These are phyloP conservation scores for Eutrema heterophyllum DNA, from an alignment of 345 rosid species.

Conservation along the genomic window DNA sequence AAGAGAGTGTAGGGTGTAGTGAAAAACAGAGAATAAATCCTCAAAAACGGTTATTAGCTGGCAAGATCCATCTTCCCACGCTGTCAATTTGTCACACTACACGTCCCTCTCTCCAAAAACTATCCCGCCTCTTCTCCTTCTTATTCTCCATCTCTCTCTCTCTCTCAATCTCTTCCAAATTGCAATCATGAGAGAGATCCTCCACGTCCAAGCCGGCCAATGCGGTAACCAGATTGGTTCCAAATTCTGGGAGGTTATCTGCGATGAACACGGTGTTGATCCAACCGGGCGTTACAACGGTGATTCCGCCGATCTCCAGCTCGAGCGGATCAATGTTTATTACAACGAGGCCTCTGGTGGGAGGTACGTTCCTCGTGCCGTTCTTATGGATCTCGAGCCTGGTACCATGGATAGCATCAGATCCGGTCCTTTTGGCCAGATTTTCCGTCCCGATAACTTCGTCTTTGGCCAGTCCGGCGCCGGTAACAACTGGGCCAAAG, in stretches of 20 bases:
- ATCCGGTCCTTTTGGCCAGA: conserved; percentile 85
- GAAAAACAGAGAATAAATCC: neutral
- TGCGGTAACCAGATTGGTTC: conserved; percentile 99
- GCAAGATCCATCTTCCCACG: conserved; percentile 13
- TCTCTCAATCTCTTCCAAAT: neutral
- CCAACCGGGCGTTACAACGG: conserved; percentile 76
- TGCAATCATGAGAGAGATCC: conserved; percentile 77
- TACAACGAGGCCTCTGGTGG: conserved; percentile 95
- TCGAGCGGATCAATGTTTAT: conserved; percentile 90
- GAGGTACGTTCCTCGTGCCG: conserved; percentile 89
- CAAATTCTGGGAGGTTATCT: conserved; percentile 97
- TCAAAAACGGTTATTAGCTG: conserved; percentile 25
- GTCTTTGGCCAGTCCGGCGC: conserved; percentile 88
- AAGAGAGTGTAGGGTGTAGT: neutral
- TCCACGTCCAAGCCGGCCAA: conserved; percentile 94
- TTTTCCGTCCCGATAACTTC: conserved; percentile 83
- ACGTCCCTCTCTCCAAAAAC: conserved; percentile 21
- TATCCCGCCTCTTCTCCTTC: conserved; percentile 24
- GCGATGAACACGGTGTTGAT: conserved; percentile 93
- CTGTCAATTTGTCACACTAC: conserved; percentile 25
- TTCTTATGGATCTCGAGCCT: conserved; percentile 98
- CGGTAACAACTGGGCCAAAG: conserved; percentile 87
- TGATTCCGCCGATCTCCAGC: conserved; percentile 60
- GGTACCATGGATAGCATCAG: conserved; percentile 98
- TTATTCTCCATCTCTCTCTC: neutral